Conservation (phyloP, 164 flowering plant genomes). For the Liriodendron chinense region DNA sequence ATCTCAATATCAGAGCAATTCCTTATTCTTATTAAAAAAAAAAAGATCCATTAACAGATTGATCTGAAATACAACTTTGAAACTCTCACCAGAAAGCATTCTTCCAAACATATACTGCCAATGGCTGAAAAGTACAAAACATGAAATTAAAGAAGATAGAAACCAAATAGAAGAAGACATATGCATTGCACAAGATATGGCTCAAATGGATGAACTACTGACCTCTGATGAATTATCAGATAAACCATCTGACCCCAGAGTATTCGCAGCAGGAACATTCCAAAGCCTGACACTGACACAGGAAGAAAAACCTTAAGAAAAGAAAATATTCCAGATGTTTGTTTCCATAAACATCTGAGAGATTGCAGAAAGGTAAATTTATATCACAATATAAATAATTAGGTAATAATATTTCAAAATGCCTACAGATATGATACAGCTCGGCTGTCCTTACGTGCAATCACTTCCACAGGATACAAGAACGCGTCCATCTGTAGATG, state of each 20-base stretch:
- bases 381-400: not conserved
- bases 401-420: not conserved
- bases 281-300: constrained; percentile 80
- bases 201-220: constrained; percentile 6
- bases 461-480: constrained; percentile 91
- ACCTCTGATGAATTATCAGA: constrained; percentile 52
- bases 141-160: constrained; percentile 3
- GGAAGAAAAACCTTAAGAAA: constrained; percentile 1
- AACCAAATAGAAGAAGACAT: not conserved
- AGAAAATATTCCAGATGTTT: not conserved
- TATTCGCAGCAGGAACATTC: constrained; percentile 63
- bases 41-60: not conserved
- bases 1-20: not conserved
- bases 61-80: not conserved
- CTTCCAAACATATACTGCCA: constrained; percentile 67
- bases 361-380: not conserved
- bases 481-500: constrained; percentile 83
- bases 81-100: constrained; percentile 74
- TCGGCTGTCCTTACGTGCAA: constrained; percentile 61
- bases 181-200: not conserved
- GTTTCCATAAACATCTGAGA: not conserved
- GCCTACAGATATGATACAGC: too few species aligned
- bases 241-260: constrained; percentile 35
- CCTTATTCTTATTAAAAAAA: not conserved
- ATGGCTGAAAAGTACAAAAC: constrained; percentile 47